phyloP scores from a whole-genome alignment of 73 alveolate genomes.

The Blepharisma japonicum region DNA sequence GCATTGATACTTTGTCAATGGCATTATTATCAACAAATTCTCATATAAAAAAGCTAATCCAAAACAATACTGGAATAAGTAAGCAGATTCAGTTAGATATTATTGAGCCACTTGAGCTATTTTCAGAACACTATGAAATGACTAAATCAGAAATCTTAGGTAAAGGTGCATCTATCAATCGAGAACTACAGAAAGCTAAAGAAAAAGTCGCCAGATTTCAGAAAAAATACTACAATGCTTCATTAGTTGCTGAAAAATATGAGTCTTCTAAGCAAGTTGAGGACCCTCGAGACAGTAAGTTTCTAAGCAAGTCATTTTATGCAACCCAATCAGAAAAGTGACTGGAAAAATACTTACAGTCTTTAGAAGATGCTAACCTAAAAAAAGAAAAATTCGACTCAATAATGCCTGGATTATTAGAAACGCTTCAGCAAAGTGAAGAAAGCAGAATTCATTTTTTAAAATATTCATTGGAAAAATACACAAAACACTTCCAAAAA shows the following conservation, averaged over 20 bases:
- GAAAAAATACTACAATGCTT: slow-evolving; percentile 12
- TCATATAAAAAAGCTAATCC: not conserved
- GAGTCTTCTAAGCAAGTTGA: not conserved
- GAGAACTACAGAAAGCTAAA: not conserved
- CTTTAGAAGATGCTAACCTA: not conserved
- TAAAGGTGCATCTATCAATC: not conserved
- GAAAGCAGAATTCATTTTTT: slow-evolving; percentile 25
- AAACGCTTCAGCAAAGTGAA: slow-evolving; percentile 7
- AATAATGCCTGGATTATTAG: slow-evolving; percentile 7
- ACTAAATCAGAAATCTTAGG: not conserved
- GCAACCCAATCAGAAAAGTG: not conserved
- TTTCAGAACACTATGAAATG: slow-evolving; percentile 23
- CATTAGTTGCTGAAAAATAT: not conserved
- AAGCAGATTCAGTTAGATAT: not conserved
- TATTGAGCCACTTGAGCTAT: slow-evolving; percentile 31
- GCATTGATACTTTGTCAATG: not conserved
- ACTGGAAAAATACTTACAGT: not conserved
- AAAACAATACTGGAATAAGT: not conserved
- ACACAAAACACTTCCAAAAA: not conserved
- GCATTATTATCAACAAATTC: not conserved
- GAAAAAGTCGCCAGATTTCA: not conserved
- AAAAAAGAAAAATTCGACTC: not conserved
- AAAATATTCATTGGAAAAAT: slow-evolving; percentile 7
- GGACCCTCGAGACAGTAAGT: not conserved
- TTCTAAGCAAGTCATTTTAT: not conserved